Conservation (phyloP, 805 yeast species). For the Starmerella bombi region DNA sequence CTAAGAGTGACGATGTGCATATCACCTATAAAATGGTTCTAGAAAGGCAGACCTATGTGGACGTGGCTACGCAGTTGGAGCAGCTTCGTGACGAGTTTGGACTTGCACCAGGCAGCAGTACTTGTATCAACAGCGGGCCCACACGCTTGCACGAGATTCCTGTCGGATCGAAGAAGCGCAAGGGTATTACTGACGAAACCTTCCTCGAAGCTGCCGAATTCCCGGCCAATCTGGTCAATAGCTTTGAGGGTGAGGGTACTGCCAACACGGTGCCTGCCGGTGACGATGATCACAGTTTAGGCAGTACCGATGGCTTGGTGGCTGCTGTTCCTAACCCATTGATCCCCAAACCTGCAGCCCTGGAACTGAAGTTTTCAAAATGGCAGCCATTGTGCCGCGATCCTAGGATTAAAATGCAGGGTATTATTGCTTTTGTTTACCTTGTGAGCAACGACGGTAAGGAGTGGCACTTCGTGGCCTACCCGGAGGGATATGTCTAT, state of each 20-base stretch:
- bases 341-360: constrained; percentile 30
- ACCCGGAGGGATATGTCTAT: constrained; percentile 57
- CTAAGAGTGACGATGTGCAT: constrained; percentile 19
- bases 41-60: constrained; percentile 46
- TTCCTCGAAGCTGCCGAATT: constrained; percentile 6
- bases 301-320: constrained; percentile 1
- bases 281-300: neutral
- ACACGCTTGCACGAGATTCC: constrained; percentile 16
- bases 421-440: constrained; percentile 68
- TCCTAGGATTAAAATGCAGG: constrained; percentile 43
- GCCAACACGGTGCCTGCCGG: constrained; percentile 1
- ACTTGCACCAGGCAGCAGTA: constrained; percentile 35
- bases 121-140: constrained; percentile 36
- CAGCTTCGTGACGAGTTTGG: constrained; percentile 51
- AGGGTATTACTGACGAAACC: constrained; percentile 11
- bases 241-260: neutral
- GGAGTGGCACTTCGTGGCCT: constrained; percentile 62
- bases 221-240: neutral
- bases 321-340: constrained; percentile 13
- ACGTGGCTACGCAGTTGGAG: constrained; percentile 48
- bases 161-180: constrained; percentile 13
- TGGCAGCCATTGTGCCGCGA: constrained; percentile 71
- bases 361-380: constrained; percentile 55
- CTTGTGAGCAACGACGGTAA: constrained; percentile 73
- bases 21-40: constrained; percentile 38